phyloP scores from a whole-genome alignment of 2,329 filamentous ascomycete species.

The Aspergillus bombycis region DNA sequence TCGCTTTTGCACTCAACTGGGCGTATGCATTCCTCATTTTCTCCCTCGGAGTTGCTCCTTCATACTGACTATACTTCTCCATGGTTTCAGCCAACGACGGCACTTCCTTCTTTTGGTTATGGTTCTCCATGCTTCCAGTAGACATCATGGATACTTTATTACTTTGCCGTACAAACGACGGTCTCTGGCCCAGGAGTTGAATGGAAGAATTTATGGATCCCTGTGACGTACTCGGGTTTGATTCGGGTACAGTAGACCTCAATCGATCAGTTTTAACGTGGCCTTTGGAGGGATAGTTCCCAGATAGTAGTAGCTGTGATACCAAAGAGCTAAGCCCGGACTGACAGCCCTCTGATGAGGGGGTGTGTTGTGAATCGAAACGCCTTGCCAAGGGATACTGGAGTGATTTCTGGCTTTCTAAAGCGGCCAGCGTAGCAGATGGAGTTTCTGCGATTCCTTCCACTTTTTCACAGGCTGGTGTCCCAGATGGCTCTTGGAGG shows the following conservation, averaged over 20 bases:
- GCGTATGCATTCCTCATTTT: slow-evolving; percentile 36
- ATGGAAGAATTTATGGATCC: not conserved
- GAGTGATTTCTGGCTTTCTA: slow-evolving; percentile 7
- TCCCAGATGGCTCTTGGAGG: not conserved
- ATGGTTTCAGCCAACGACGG: slow-evolving; percentile 25
- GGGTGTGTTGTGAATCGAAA: slow-evolving; percentile 6
- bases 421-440: slow-evolving; percentile 1
- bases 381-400: not conserved
- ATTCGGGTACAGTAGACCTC: slow-evolving; percentile 12
- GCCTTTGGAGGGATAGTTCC: not conserved
- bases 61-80: slow-evolving; percentile 32
- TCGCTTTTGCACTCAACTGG: slow-evolving; percentile 29
- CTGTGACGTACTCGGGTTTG: slow-evolving; percentile 4
- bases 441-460: slow-evolving; percentile 30
- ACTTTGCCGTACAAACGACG: not conserved
- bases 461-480: not conserved
- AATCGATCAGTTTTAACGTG: not conserved
- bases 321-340: slow-evolving; percentile 4
- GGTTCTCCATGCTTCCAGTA: slow-evolving; percentile 24
- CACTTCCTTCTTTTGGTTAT: slow-evolving; percentile 15
- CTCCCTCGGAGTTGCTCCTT: slow-evolving; percentile 34
- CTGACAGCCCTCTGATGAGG: not conserved
- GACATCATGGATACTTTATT: not conserved
- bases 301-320: slow-evolving; percentile 6
- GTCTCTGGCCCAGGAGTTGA: not conserved